Base-by-base conservation (phyloP, 306 rosid genomes). In the peach (Prunus persica) region DNA sequence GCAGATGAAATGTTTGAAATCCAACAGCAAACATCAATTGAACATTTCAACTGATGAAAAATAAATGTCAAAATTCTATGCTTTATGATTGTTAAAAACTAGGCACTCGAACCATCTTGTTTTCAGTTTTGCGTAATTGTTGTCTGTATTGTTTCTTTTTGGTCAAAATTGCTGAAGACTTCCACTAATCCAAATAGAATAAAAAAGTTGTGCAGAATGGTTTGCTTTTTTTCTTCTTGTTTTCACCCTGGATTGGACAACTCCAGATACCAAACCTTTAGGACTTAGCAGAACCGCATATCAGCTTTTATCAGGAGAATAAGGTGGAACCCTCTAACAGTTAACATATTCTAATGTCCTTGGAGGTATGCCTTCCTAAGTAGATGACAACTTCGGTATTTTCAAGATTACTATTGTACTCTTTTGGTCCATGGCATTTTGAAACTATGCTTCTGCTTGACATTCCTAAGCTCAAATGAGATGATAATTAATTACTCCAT, bases 1-100 rank as follows among this genome's bases (percentile, higher is more conserved):
- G 43, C 20, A 20, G 69, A 74, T 27, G 7, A 11, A 61, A 50
- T 62, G 65, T 61, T 62, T 38, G 67, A 43, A 65, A 79, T 79
- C 28, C 62, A 79, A 28, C 68, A 25, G 30, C 25, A 9, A 71
- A 47, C 10, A 22, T 55, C 52, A 54, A 52, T 28, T 69, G 47
- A 8, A 19, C 43, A 69, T 69, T 49, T 24, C 34, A 49, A 43
- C 2, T 8, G 2, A 45, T 13, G 18, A 58, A 24, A 3, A n/a
- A 28, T 13, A 6, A 25, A 27, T 14, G 3, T 5, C 19, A 25
- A 60, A 13, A 30, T 18, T 15, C 9, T 28, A 19, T 62, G 38
- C 51, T 47, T 47, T 47, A 47, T 47, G 51, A 47, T 47, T 11
- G 51, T 47, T 3, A 47, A 47, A 38, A 6, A 11, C 52, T 16